Conservation (phyloP, 2,329 filamentous ascomycete genomes). For the Pseudopyrenochaeta lycopersici region DNA sequence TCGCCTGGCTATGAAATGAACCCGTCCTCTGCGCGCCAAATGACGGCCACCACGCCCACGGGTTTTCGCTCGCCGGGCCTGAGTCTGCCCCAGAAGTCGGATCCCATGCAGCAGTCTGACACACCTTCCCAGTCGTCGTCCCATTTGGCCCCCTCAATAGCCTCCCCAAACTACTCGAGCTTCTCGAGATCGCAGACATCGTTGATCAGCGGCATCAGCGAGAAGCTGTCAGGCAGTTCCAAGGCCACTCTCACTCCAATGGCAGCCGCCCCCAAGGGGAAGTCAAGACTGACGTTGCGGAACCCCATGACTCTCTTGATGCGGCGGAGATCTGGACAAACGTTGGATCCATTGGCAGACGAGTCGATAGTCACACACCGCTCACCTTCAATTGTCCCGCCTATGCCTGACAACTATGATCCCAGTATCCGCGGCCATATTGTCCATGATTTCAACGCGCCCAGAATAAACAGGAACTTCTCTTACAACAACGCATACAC, state of each 20-base stretch:
- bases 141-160: slow-evolving; percentile 30
- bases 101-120: slow-evolving; percentile 23
- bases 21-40: slow-evolving; percentile 28
- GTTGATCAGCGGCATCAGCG: slow-evolving; percentile 40
- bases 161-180: slow-evolving; percentile 35
- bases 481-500: slow-evolving; percentile 46
- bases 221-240: slow-evolving; percentile 37
- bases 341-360: slow-evolving; percentile 56
- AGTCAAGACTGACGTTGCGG: slow-evolving; percentile 63
- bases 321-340: slow-evolving; percentile 64
- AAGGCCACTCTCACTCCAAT: slow-evolving; percentile 30
- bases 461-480: slow-evolving; percentile 58
- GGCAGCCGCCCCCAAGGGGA: slow-evolving; percentile 46
- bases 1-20: slow-evolving; percentile 32
- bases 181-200: slow-evolving; percentile 47
- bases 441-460: slow-evolving; percentile 72
- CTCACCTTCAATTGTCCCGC: slow-evolving; percentile 54
- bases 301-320: slow-evolving; percentile 70
- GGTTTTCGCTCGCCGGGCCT: slow-evolving; percentile 42
- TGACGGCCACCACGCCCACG: slow-evolving; percentile 33
- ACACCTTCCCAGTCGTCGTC: slow-evolving; percentile 27
- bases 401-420: slow-evolving; percentile 69
- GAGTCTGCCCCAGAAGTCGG: slow-evolving; percentile 33
- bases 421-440: slow-evolving; percentile 70
- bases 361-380: slow-evolving; percentile 61